Evolutionary conservation across 2,329 filamentous ascomycete species (phyloP).

Genomic region (Nemania sp.): DNA sequence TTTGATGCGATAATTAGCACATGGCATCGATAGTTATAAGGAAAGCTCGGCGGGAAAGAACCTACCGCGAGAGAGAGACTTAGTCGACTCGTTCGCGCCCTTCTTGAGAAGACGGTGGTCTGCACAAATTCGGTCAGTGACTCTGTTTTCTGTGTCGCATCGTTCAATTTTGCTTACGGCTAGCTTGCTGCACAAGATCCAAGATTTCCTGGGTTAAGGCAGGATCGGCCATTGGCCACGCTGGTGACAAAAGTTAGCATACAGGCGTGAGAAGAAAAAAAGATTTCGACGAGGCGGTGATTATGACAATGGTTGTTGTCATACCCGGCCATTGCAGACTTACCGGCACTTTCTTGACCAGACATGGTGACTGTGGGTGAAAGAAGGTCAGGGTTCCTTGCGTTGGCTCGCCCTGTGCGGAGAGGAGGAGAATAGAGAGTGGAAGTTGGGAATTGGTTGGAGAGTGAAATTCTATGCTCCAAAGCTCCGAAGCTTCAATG

Average conservation of each 20-base stretch:
- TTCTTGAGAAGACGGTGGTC: conserved; percentile 80
- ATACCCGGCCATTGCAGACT: conserved; percentile 22
- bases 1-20: conserved; percentile 18
- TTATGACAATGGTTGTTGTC: background rate
- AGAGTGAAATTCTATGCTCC: background rate
- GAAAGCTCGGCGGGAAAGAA: background rate
- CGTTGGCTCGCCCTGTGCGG: conserved; percentile 68
- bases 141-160: background rate
- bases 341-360: conserved; percentile 46
- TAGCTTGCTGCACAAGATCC: conserved; percentile 80
- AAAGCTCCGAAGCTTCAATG: conserved; percentile 29
- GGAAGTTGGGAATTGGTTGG: conserved; percentile 6
- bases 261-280: background rate
- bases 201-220: conserved; percentile 84
- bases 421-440: conserved; percentile 37
- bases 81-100: conserved; percentile 87
- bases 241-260: conserved; percentile 48
- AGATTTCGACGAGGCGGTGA: background rate
- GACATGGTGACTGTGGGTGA: conserved; percentile 44
- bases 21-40: too few species aligned
- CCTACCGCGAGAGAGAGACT: conserved; percentile 85
- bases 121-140: conserved; percentile 34
- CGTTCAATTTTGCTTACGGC: conserved; percentile 51
- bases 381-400: conserved; percentile 66
- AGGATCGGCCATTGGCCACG: conserved; percentile 79